Evolutionary conservation across 2,329 filamentous ascomycete genomes (phyloP).

Genomic region (Ophiosphaerella herpotricha): DNA sequence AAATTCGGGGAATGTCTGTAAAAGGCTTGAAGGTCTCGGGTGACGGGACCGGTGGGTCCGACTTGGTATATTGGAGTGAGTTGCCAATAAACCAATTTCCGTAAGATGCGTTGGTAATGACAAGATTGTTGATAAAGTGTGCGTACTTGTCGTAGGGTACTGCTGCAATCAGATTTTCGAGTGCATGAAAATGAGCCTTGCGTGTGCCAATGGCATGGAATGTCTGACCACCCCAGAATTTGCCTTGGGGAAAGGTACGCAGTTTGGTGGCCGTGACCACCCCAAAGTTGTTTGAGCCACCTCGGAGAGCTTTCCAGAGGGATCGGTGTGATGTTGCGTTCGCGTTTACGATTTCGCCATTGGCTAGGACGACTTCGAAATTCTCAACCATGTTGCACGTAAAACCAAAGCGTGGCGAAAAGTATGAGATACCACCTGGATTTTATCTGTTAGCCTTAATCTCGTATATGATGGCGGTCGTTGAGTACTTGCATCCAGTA

Average conservation of each 20-base stretch:
- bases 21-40: slow-evolving; percentile 2
- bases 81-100: slow-evolving; percentile 3
- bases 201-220: slow-evolving; percentile 1
- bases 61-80: slow-evolving; percentile 1
- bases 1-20: slow-evolving; percentile 1
- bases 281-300: slow-evolving; percentile 40
- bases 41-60: not conserved
- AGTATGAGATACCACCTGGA: not conserved
- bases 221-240: slow-evolving; percentile 38
- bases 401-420: not conserved
- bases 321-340: slow-evolving; percentile 19
- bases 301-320: slow-evolving; percentile 34
- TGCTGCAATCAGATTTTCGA: not conserved
- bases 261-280: slow-evolving; percentile 32
- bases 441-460: not conserved
- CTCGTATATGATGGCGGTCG: no score
- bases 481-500: slow-evolving; percentile 1
- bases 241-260: slow-evolving; percentile 10
- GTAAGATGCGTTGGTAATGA: not conserved
- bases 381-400: not conserved
- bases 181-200: slow-evolving; percentile 1
- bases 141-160: not conserved
- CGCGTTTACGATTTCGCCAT: not conserved
- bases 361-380: not conserved
- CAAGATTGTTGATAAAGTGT: slow-evolving; percentile 2